phyloP scores from a whole-genome alignment of 2,329 filamentous ascomycete species.

The Penicillium sp. region DNA sequence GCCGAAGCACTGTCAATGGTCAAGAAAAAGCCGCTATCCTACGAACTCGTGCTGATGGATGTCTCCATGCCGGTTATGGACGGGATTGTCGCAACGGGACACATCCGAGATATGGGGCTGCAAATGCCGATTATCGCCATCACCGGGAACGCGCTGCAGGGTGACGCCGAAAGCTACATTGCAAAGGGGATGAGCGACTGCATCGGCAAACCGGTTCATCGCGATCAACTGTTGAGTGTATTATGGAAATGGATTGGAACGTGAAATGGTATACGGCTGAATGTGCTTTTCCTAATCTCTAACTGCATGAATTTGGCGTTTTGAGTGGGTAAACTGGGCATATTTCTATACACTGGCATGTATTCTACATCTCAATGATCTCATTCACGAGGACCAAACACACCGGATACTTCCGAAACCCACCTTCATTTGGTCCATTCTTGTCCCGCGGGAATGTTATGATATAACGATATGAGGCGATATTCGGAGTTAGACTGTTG shows the following conservation, averaged over 20 bases:
- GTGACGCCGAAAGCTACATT: slow-evolving; percentile 59
- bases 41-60: slow-evolving; percentile 54
- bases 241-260: slow-evolving; percentile 46
- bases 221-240: slow-evolving; percentile 52
- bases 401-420: neutral
- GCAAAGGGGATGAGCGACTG: slow-evolving; percentile 62
- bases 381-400: no score
- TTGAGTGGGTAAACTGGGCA: neutral
- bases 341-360: neutral
- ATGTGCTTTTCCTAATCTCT: neutral
- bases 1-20: slow-evolving; percentile 50
- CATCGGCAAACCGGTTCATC: slow-evolving; percentile 60
- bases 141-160: slow-evolving; percentile 62
- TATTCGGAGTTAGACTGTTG: neutral
- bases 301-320: neutral
- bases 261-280: neutral
- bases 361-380: neutral
- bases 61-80: slow-evolving; percentile 55
- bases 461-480: neutral
- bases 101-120: slow-evolving; percentile 46
- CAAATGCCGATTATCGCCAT: slow-evolving; percentile 59
- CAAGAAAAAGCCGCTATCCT: slow-evolving; percentile 47
- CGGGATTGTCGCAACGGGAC: slow-evolving; percentile 50
- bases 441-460: neutral
- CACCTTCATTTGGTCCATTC: neutral